These are phyloP conservation scores for Trebouxia sp. DNA, from an alignment of 139 green algal genomes.

Conservation along the genomic window DNA sequence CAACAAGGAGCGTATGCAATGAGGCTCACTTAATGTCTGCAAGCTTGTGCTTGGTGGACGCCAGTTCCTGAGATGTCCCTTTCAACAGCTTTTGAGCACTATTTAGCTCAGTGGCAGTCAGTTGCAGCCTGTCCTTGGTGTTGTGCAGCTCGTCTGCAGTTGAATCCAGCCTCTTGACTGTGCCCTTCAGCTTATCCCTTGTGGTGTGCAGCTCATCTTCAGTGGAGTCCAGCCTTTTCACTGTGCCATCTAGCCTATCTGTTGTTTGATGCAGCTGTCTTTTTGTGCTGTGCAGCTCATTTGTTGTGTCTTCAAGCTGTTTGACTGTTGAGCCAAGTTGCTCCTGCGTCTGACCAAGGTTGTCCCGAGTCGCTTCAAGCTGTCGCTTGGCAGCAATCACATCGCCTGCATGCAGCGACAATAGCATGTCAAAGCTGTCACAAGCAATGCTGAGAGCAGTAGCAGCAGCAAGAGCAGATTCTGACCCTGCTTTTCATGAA, in stretches of 20 bases:
- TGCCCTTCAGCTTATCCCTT: not conserved
- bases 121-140: not conserved
- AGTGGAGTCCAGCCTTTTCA: not conserved
- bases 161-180: no score
- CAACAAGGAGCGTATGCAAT: not conserved
- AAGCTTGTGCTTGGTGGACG: not conserved
- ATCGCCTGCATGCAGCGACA: not conserved
- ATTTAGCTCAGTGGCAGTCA: not conserved
- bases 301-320: not conserved
- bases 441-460: no score
- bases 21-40: not conserved
- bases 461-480: no score
- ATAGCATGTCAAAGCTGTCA: not conserved
- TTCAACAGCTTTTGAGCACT: not conserved
- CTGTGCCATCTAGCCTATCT: no score
- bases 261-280: not conserved
- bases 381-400: not conserved
- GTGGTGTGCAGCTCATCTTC: not conserved
- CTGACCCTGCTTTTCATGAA: conserved; percentile 11
- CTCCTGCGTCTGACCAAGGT: not conserved
- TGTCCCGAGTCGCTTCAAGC: not conserved
- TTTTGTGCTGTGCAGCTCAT: not conserved
- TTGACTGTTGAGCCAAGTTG: not conserved
- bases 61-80: conserved; percentile 11
- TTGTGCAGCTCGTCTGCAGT: conserved; percentile 5